Evolutionary conservation across 139 green algal genomes (phyloP).

Genomic region (Edaphochlamys debaryana): DNA sequence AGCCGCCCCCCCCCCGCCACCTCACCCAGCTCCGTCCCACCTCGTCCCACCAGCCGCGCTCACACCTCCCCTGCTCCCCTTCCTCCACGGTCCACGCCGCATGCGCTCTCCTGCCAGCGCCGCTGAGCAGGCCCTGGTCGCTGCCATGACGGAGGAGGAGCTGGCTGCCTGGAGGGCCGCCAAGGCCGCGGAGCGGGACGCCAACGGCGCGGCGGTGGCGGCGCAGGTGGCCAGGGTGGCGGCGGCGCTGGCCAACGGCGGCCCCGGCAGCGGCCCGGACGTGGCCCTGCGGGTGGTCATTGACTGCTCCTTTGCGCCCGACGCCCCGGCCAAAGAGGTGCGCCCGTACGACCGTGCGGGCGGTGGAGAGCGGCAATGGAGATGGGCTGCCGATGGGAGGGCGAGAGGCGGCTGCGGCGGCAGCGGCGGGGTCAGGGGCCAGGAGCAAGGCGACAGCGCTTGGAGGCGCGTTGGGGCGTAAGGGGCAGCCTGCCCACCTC

Average conservation of each 20-base stretch:
- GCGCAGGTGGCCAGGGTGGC: slow-evolving; percentile 14
- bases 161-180: background rate
- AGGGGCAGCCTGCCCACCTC: too few relatives aligned
- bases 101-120: background rate
- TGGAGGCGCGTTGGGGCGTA: too few relatives aligned
- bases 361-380: too few relatives aligned
- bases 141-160: slow-evolving; percentile 1
- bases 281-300: slow-evolving; percentile 41
- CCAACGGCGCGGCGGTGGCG: background rate
- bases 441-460: background rate
- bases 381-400: too few relatives aligned
- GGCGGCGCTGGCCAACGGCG: slow-evolving; percentile 36
- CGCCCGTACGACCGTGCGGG: too few relatives aligned
- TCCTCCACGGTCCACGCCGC: background rate
- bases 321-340: slow-evolving; percentile 29
- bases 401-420: too few relatives aligned
- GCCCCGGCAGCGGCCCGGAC: background rate
- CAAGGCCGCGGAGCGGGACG: background rate
- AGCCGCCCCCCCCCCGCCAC: too few relatives aligned
- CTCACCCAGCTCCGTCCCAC: too few relatives aligned
- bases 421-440: too few relatives aligned
- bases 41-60: background rate
- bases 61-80: background rate
- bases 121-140: background rate
- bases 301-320: slow-evolving; percentile 49